Conservation (phyloP, 2,329 filamentous ascomycete species). For the Sclerotinia subarctica region DNA sequence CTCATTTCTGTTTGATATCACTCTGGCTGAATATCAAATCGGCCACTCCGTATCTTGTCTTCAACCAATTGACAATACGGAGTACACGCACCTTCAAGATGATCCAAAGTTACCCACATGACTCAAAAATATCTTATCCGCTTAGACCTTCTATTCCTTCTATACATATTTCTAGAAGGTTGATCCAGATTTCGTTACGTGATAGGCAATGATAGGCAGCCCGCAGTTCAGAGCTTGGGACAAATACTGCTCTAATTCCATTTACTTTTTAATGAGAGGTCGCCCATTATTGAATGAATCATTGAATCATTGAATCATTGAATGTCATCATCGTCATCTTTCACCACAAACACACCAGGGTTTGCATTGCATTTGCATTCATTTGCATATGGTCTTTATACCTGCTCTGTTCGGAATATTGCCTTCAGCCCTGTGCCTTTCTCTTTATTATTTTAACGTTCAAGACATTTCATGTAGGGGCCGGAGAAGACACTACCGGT, state of each 20-base stretch:
- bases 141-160: slow-evolving; percentile 13
- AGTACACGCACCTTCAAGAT: no score
- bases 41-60: background rate
- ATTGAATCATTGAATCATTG: no score
- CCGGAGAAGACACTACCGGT: background rate
- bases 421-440: slow-evolving; percentile 15
- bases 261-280: background rate
- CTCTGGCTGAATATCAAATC: background rate
- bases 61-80: background rate
- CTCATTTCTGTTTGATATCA: background rate
- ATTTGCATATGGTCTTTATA: no score
- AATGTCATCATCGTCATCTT: slow-evolving; percentile 8
- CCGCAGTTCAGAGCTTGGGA: slow-evolving; percentile 10
- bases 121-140: background rate
- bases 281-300: no score
- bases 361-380: background rate
- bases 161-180: slow-evolving; percentile 8
- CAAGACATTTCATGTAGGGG: background rate
- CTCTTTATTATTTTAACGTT: background rate
- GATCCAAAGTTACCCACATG: background rate
- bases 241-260: background rate
- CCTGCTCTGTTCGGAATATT: background rate
- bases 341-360: background rate
- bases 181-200: background rate
- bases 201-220: background rate